A percentile compares a stretch with the other conserved stretches of the same genome.
Conservation (phyloP, 2,329 filamentous ascomycete species). For the Alternaria longipes region DNA sequence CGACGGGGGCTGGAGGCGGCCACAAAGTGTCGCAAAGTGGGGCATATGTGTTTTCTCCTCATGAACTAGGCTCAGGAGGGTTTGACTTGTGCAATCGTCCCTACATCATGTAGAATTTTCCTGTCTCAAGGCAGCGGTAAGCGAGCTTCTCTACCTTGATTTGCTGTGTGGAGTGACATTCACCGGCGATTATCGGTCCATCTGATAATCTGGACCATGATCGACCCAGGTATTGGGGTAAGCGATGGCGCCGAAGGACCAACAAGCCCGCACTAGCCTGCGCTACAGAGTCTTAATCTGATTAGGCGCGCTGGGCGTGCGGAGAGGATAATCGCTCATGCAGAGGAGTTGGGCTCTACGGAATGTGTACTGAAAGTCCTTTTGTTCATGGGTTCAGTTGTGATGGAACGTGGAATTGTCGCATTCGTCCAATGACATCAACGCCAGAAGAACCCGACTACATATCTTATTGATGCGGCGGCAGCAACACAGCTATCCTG, state of each 20-base stretch:
- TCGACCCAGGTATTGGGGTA: slow-evolving; percentile 23
- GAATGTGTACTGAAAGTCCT: background rate
- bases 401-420: background rate
- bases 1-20: slow-evolving; percentile 2
- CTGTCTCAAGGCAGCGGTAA: background rate
- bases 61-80: background rate
- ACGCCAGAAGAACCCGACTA: background rate
- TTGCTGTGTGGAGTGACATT: slow-evolving; percentile 21
- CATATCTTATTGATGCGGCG: background rate
- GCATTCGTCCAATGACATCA: background rate
- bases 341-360: background rate
- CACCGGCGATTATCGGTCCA: slow-evolving; percentile 34
- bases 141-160: slow-evolving; percentile 14
- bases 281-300: slow-evolving; percentile 28
- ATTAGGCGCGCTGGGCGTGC: slow-evolving; percentile 36
- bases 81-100: slow-evolving; percentile 4
- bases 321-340: slow-evolving; percentile 12
- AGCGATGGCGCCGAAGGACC: slow-evolving; percentile 23
- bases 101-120: slow-evolving; percentile 5
- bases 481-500: slow-evolving; percentile 6
- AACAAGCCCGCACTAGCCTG: slow-evolving; percentile 26
- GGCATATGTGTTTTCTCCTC: background rate
- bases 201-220: slow-evolving; percentile 43
- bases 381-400: background rate
- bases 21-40: slow-evolving; percentile 19